These are phyloP conservation scores for Citrus hindsii DNA, from an alignment of 345 rosid species.

Conservation along the genomic window DNA sequence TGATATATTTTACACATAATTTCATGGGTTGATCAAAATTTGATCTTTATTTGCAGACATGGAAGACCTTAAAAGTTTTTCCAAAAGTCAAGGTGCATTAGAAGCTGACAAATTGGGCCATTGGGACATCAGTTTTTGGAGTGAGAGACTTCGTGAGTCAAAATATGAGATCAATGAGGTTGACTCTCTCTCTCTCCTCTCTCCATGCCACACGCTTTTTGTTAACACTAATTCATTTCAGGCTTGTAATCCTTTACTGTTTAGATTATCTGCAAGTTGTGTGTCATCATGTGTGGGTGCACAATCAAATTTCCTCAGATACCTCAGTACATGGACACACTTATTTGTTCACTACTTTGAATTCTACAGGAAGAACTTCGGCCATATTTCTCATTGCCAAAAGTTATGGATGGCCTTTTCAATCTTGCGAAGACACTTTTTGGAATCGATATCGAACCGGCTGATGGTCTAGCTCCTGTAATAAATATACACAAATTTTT, in stretches of 20 bases:
- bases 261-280: neutral
- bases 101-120: conserved; percentile 71
- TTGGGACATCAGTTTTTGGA: conserved; percentile 90
- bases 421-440: conserved; percentile 66
- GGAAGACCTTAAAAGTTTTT: conserved; percentile 69
- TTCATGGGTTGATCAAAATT: neutral
- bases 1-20: neutral
- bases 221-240: neutral
- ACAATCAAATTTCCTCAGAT: neutral
- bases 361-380: conserved; percentile 76
- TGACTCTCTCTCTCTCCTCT: conserved; percentile 9
- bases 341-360: conserved; percentile 1
- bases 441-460: conserved; percentile 69
- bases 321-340: neutral
- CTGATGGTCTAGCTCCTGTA: conserved; percentile 96
- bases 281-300: neutral
- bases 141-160: conserved; percentile 94
- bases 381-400: conserved; percentile 86
- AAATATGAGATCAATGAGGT: conserved; percentile 92
- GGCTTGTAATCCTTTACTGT: neutral
- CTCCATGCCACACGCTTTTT: neutral
- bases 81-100: conserved; percentile 70
- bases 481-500: conserved; percentile 5
- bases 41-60: conserved; percentile 42
- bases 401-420: conserved; percentile 86